A percentile compares a stretch with the other conserved stretches of the same genome.
phyloP scores from a whole-genome alignment of 31 red algal genomes.

The Bonnemaisonia californica region DNA sequence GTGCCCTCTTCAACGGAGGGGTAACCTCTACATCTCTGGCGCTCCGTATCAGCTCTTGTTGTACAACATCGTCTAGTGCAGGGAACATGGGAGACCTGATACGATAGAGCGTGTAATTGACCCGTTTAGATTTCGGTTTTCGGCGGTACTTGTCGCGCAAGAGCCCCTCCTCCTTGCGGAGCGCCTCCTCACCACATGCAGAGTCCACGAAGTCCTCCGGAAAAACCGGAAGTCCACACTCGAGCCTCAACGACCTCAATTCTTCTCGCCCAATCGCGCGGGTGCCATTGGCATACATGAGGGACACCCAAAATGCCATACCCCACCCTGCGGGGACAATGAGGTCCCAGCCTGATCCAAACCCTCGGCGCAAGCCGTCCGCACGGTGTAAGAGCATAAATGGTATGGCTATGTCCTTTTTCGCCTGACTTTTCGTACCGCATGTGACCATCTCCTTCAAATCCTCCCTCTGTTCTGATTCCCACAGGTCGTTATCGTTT shows the following conservation, averaged over 20 bases:
- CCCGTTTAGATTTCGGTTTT: conserved; percentile 34
- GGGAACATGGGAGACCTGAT: conserved; percentile 34
- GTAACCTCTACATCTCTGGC: not conserved
- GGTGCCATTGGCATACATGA: conserved; percentile 38
- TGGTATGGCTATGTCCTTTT: not conserved
- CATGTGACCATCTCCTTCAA: not conserved
- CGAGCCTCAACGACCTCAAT: conserved; percentile 9
- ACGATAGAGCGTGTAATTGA: conserved; percentile 37
- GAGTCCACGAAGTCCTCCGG: conserved; percentile 43
- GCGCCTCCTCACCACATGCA: not conserved
- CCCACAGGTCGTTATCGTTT: conserved; percentile 25
- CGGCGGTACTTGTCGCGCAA: not conserved
- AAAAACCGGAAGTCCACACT: conserved; percentile 25
- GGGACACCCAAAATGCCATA: conserved; percentile 45
- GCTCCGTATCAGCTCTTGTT: not conserved
- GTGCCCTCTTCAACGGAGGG: conserved; percentile 3
- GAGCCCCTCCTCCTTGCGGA: not conserved
- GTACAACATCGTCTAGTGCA: not conserved
- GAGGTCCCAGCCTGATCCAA: conserved; percentile 32
- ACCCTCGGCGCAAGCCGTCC: not conserved
- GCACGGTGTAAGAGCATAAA: conserved; percentile 21
- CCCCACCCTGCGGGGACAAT: conserved; percentile 52
- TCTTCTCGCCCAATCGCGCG: conserved; percentile 35
- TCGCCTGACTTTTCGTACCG: not conserved
- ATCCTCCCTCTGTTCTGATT: not conserved